These are phyloP conservation scores for Mortierella sp. DNA, from an alignment of 371 early-diverging fungal genomes.

Conservation along the genomic window DNA sequence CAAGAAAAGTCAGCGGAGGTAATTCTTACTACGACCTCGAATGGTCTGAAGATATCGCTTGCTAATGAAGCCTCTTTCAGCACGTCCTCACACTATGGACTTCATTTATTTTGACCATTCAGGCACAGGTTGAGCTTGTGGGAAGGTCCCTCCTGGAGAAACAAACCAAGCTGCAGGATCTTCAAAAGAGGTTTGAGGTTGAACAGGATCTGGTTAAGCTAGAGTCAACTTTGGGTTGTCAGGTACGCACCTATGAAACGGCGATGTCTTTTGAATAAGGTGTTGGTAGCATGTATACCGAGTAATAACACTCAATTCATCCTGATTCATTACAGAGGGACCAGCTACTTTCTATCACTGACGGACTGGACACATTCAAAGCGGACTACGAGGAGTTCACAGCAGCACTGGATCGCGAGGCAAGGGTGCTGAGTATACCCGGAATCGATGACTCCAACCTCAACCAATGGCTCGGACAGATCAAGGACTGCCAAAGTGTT, in stretches of 20 bases:
- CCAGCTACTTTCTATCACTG: slow-evolving; percentile 19
- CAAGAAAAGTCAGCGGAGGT: slow-evolving; percentile 39
- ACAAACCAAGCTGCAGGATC: slow-evolving; percentile 11
- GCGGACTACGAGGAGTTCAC: slow-evolving; percentile 22
- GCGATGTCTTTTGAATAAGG: too few relatives aligned
- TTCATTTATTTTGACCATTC: background rate
- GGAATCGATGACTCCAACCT: slow-evolving; percentile 21
- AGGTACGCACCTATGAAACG: slow-evolving; percentile 11
- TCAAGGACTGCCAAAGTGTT: slow-evolving; percentile 20
- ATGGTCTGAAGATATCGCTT: background rate
- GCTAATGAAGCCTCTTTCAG: background rate
- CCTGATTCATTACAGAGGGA: slow-evolving; percentile 25
- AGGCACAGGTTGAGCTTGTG: slow-evolving; percentile 25
- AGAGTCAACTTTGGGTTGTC: slow-evolving; percentile 31
- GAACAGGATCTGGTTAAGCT: slow-evolving; percentile 36
- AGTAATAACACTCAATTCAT: background rate
- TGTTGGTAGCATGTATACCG: background rate
- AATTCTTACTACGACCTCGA: background rate
- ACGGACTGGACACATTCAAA: slow-evolving; percentile 19
- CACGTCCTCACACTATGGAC: background rate
- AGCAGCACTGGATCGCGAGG: slow-evolving; percentile 22
- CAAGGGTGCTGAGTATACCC: slow-evolving; percentile 17
- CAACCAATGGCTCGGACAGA: slow-evolving; percentile 33
- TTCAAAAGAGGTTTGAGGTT: slow-evolving; percentile 32
- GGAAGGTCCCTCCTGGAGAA: slow-evolving; percentile 18